Evolutionary conservation across 768 basidiomycete genomes (phyloP), one percentile per base, ranked within the genome.

Genomic region (Tubosaeta sp.): DNA sequence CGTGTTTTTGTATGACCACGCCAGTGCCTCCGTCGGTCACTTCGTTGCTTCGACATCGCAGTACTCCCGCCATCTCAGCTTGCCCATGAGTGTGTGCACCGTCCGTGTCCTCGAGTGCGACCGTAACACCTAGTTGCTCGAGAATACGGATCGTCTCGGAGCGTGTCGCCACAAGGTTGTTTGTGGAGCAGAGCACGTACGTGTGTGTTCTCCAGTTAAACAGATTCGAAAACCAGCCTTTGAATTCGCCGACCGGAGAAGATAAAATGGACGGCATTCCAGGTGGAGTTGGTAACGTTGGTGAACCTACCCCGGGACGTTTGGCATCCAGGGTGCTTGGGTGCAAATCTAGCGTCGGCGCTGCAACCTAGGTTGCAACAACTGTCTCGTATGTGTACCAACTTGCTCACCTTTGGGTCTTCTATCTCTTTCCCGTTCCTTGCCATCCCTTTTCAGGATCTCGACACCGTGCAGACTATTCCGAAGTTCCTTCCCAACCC

Each of bases 141-240:
- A 90, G 80, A 43, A 94, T 72, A 5, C 84, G 74, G 14, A 77
- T 73, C 46, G 83, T 77, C 58, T 87, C 83, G 32, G 76, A 66
- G 11, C 88, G 80, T 6, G 92, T 94, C 33, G 77, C 75, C 14
- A 70, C 68, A 39, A 83, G 60, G 52, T 81, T 78, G 51, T 81
- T 76, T 14, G 70, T 58, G 5, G 87, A 88, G 64, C 84, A 86
- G 27, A 83, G 68, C 54, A 71, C 66, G 63, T 70, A 76, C 22
- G 76, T 70, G 49, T 82, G 80, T 31, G 78, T 75, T 64, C 89
- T 93, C 89, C 92, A 97, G 68, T 85, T 89, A 76, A 98, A 97
- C 29, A 98, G 74, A 59, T 89, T 95, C 19, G 91, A 90, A 71
- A 98, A 95, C 95, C 95, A 97, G 32, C 87, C 88, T 65, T 87